These are phyloP conservation scores for Glycyrrhiza uralensis DNA, from an alignment of 306 rosid genomes.

Conservation along the genomic window DNA sequence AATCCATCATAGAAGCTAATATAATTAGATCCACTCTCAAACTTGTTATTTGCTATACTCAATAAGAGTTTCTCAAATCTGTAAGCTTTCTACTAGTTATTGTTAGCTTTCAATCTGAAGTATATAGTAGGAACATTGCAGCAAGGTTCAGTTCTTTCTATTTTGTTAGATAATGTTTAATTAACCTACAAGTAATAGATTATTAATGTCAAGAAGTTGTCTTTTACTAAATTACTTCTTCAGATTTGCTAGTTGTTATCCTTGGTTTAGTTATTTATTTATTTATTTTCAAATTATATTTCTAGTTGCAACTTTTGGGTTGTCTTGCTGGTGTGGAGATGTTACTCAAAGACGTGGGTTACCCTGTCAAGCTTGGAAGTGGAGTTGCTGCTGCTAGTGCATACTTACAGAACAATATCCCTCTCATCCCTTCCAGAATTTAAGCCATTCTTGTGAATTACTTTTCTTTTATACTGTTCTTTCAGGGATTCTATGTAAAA, in stretches of 20 bases:
- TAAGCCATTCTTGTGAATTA: slow-evolving; percentile 28
- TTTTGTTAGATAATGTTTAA: neutral
- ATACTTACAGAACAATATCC: slow-evolving; percentile 66
- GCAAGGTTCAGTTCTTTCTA: neutral
- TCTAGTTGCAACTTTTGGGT: slow-evolving; percentile 91
- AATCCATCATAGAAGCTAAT: neutral
- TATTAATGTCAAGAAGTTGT: neutral
- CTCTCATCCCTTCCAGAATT: slow-evolving; percentile 85
- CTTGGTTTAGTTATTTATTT: neutral
- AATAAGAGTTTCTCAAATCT: too few relatives aligned
- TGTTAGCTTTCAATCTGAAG: too few relatives aligned
- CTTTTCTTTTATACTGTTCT: slow-evolving; percentile 21
- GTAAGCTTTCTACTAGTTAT: too few relatives aligned
- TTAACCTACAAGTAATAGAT: too few relatives aligned
- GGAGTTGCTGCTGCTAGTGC: slow-evolving; percentile 95
- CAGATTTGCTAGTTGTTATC: neutral
- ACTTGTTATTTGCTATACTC: too few relatives aligned
- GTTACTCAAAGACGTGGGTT: slow-evolving; percentile 87
- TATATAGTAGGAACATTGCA: too few relatives aligned
- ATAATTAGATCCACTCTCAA: too few relatives aligned
- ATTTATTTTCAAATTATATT: neutral
- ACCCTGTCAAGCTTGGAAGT: slow-evolving; percentile 93
- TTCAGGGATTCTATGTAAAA: slow-evolving; percentile 37
- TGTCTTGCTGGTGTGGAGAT: slow-evolving; percentile 99
- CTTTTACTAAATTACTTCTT: neutral